Percentiles rank a stretch among this genome's conserved stretches.
phyloP scores from a whole-genome alignment of 139 green algal species.

The Tetraselmis striata region DNA sequence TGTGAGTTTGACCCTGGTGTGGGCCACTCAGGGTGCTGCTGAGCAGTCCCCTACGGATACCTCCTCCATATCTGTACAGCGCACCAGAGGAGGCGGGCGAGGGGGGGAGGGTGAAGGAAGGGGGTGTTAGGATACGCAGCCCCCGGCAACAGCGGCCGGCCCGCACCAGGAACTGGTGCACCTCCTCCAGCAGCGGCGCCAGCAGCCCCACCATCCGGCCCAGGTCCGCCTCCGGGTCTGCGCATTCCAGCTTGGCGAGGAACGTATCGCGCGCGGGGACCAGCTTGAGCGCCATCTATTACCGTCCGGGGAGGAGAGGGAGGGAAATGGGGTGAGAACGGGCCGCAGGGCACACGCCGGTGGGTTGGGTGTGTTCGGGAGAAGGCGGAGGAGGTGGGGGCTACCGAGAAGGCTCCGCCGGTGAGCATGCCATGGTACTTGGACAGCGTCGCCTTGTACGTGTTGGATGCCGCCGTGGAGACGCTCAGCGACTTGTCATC shows the following conservation, averaged over 20 bases:
- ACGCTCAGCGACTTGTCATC: slow-evolving; percentile 26
- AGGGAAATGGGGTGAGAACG: too few relatives aligned
- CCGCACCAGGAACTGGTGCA: slow-evolving; percentile 54
- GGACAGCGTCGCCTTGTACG: slow-evolving; percentile 58
- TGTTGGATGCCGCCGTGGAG: slow-evolving; percentile 35
- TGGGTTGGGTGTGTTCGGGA: not conserved
- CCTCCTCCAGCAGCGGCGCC: slow-evolving; percentile 35
- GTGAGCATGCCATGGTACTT: slow-evolving; percentile 70
- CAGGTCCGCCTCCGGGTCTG: slow-evolving; percentile 14
- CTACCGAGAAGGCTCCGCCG: slow-evolving; percentile 55
- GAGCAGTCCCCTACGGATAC: too few relatives aligned
- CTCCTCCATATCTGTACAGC: too few relatives aligned
- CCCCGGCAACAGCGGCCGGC: too few relatives aligned
- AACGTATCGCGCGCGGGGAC: slow-evolving; percentile 37
- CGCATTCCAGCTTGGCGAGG: slow-evolving; percentile 29
- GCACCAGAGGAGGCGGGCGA: too few relatives aligned
- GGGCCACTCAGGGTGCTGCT: too few relatives aligned
- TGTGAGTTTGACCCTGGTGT: too few relatives aligned
- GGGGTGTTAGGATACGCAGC: too few relatives aligned
- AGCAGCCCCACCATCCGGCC: slow-evolving; percentile 43
- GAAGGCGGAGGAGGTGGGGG: not conserved
- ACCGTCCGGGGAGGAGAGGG: not conserved
- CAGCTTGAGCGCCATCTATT: slow-evolving; percentile 3
- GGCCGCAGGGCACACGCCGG: too few relatives aligned
- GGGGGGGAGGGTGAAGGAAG: not conserved